Evolutionary conservation across 257 asterid genomes (phyloP).

Genomic region (Prunella vulgaris): DNA sequence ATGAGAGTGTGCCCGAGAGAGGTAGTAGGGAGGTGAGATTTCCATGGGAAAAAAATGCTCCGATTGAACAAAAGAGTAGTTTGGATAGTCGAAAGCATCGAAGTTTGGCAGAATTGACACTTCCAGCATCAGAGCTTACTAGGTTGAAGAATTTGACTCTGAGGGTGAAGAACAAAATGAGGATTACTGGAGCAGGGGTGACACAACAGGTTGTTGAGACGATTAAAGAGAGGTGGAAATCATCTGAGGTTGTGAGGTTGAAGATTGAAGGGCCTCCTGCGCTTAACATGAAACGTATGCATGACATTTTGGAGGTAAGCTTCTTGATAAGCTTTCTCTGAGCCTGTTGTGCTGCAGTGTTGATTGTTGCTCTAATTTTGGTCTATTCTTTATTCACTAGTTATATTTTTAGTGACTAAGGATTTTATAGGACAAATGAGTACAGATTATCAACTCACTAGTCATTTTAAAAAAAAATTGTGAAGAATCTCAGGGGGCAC

Average conservation of each 20-base stretch:
- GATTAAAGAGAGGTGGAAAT: conserved; percentile 79
- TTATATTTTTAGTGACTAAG: not conserved
- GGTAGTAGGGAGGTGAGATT: conserved; percentile 48
- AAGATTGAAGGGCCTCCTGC: conserved; percentile 91
- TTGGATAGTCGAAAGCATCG: conserved; percentile 57
- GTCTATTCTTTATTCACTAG: conserved; percentile 1
- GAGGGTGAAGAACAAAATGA: conserved; percentile 62
- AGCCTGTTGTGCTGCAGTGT: not conserved
- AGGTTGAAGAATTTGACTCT: conserved; percentile 74
- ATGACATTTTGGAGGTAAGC: conserved; percentile 81
- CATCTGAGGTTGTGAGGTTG: conserved; percentile 77
- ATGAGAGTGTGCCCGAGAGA: conserved; percentile 34
- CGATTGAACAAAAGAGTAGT: conserved; percentile 29
- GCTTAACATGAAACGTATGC: conserved; percentile 88
- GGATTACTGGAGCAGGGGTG: conserved; percentile 70
- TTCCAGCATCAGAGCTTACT: conserved; percentile 67
- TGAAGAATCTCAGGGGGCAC: not conserved
- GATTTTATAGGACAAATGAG: not conserved
- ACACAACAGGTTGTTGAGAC: conserved; percentile 72
- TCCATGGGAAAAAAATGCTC: conserved; percentile 72
- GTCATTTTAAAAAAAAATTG: not conserved
- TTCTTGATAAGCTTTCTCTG: conserved; percentile 1
- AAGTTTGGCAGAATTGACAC: conserved; percentile 76
- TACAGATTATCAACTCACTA: not conserved
- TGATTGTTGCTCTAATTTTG: not conserved